These are phyloP conservation scores for Samsoniella hepiali DNA, from an alignment of 2,329 filamentous ascomycete species.

Conservation along the genomic window DNA sequence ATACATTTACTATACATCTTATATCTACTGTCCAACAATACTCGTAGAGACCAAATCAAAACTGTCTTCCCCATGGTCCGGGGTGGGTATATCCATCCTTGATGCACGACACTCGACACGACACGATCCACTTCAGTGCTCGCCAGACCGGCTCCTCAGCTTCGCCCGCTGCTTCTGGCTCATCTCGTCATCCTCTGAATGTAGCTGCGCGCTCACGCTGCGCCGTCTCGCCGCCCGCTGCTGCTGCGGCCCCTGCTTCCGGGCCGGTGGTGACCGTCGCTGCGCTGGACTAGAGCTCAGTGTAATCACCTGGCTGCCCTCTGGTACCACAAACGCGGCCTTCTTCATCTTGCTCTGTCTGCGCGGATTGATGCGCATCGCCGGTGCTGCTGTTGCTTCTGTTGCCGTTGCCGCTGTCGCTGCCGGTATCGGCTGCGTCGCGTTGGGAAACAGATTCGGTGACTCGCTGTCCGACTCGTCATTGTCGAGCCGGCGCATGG, in stretches of 20 bases:
- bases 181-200: conserved; percentile 23
- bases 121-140: background rate
- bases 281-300: conserved; percentile 27
- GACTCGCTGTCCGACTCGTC: conserved; percentile 26
- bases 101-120: background rate
- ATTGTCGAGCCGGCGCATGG: conserved; percentile 42
- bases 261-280: background rate
- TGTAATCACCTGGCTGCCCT: conserved; percentile 33
- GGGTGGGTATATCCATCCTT: conserved; percentile 5
- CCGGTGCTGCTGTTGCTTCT: conserved; percentile 21
- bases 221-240: background rate
- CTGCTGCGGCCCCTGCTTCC: background rate
- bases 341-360: conserved; percentile 12
- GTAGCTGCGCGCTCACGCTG: background rate
- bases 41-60: background rate
- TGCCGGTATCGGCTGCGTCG: conserved; percentile 28
- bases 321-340: conserved; percentile 26
- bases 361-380: conserved; percentile 14
- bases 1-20: background rate
- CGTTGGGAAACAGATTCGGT: conserved; percentile 32
- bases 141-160: background rate
- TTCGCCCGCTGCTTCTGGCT: conserved; percentile 23
- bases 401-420: background rate
- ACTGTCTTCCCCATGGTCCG: background rate
- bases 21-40: background rate